A percentile compares a stretch with the other conserved stretches of the same genome.
Evolutionary conservation across 768 basidiomycete genomes (phyloP).

Genomic region (Mycena albidolilacea): DNA sequence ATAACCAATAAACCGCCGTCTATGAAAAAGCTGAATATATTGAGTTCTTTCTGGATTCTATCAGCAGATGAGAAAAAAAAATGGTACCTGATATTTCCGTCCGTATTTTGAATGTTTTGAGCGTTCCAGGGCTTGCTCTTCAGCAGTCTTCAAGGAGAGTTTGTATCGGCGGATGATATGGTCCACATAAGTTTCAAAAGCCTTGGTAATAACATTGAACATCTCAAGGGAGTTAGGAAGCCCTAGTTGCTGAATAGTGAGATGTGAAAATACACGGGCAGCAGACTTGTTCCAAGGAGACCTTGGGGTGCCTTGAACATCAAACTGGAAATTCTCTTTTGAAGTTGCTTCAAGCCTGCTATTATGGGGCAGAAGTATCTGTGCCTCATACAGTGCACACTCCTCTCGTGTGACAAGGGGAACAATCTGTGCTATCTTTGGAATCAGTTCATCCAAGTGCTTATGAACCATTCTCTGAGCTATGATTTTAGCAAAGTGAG

Average conservation of each 20-base stretch:
- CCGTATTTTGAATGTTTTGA: neutral
- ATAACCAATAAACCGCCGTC: slow-evolving; percentile 22
- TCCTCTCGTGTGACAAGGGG: neutral
- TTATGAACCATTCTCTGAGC: slow-evolving; percentile 10
- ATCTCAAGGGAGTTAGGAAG: slow-evolving; percentile 1
- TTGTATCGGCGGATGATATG: slow-evolving; percentile 11
- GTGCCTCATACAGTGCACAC: neutral
- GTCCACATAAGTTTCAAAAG: slow-evolving; percentile 13
- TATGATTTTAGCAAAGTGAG: too few species aligned
- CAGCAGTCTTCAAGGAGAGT: neutral
- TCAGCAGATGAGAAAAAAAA: neutral
- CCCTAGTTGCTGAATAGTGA: slow-evolving; percentile 1
- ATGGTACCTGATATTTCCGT: slow-evolving; percentile 20
- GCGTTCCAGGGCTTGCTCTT: neutral
- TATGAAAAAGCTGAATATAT: slow-evolving; percentile 19
- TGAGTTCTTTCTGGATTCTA: neutral
- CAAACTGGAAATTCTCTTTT: slow-evolving; percentile 10
- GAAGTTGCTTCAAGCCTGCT: slow-evolving; percentile 14
- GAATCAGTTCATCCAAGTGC: neutral
- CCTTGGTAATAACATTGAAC: neutral
- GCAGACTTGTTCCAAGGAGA: slow-evolving; percentile 31
- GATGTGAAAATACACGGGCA: slow-evolving; percentile 13
- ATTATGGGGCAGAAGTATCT: neutral
- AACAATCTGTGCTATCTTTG: neutral
- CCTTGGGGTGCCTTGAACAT: slow-evolving; percentile 11